phyloP scores from a whole-genome alignment of 345 rosid species.

The Noccaea caerulescens region DNA sequence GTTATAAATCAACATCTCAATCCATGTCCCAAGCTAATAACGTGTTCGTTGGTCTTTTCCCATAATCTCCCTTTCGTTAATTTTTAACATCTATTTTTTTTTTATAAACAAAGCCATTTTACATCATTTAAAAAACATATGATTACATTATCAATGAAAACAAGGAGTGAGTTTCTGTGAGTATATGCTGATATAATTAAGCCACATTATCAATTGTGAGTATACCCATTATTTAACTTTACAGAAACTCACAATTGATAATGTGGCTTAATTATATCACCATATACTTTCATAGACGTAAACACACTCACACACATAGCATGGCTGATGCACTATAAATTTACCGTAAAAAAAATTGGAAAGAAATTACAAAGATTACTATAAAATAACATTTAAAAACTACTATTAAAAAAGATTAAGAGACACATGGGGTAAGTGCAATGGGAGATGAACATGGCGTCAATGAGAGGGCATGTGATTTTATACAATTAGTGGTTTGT shows the following conservation, averaged over 20 bases:
- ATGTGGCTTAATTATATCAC: conserved; percentile 11
- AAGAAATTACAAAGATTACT: not conserved
- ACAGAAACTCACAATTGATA: conserved; percentile 2
- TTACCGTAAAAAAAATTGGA: not conserved
- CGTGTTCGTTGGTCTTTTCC: conserved; percentile 21
- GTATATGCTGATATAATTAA: conserved; percentile 7
- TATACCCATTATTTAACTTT: not conserved
- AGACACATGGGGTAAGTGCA: conserved; percentile 42
- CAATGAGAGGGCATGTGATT: conserved; percentile 41
- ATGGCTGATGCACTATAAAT: not conserved
- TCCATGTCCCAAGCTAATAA: conserved; percentile 21
- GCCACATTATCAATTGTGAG: conserved; percentile 5
- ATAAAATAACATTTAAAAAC: not conserved
- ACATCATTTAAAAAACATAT: too few species aligned
- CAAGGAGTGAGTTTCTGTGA: too few species aligned
- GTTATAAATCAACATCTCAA: conserved; percentile 35
- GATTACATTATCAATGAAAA: too few species aligned
- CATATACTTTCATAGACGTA: conserved; percentile 1
- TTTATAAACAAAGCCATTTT: too few species aligned
- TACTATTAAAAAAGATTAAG: conserved; percentile 1
- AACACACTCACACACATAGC: not conserved
- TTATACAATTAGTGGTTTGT: conserved; percentile 41
- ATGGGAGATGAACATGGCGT: conserved; percentile 44
- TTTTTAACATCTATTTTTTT: too few species aligned
- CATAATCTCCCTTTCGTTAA: not conserved